Evolutionary conservation across 805 yeast species (phyloP).

Genomic region (Dipodascus geniculatus): DNA sequence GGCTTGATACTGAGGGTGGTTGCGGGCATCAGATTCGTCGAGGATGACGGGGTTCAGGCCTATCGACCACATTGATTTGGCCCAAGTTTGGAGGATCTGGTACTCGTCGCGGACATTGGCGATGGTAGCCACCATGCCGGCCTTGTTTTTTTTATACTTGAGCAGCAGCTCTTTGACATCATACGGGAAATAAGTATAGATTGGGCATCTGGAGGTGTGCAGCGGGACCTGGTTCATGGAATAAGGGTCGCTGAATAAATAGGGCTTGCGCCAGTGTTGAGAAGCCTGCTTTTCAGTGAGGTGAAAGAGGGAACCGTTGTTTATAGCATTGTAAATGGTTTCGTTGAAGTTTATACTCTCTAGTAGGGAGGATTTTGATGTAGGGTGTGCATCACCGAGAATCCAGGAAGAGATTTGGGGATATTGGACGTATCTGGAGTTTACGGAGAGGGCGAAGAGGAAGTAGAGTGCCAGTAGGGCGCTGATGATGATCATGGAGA

Average conservation of each 20-base stretch:
- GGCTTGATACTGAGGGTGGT: conserved; percentile 10
- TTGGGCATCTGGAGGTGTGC: conserved; percentile 1
- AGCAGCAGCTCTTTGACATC: neutral
- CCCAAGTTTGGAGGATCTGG: conserved; percentile 16
- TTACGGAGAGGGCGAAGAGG: neutral
- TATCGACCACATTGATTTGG: conserved; percentile 18
- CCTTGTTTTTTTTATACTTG: neutral
- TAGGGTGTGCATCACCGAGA: neutral
- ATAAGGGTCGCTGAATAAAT: neutral
- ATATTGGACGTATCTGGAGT: neutral
- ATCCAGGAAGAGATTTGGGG: neutral
- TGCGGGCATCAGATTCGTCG: conserved; percentile 9
- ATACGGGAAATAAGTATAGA: conserved; percentile 10
- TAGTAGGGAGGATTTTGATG: neutral
- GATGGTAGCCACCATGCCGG: neutral
- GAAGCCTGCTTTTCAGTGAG: neutral
- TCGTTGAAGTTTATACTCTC: neutral
- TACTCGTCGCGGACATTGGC: conserved; percentile 8
- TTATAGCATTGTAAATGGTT: neutral
- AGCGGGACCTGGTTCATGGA: neutral
- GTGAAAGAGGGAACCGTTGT: neutral
- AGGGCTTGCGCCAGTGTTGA: neutral
- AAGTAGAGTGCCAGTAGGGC: neutral
- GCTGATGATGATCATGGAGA: neutral
- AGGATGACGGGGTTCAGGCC: conserved; percentile 21